Evolutionary conservation across 352 stramenopile genomes (phyloP), one percentile per base, ranked within the genome.

Genomic region (Phytophthora foliorum): DNA sequence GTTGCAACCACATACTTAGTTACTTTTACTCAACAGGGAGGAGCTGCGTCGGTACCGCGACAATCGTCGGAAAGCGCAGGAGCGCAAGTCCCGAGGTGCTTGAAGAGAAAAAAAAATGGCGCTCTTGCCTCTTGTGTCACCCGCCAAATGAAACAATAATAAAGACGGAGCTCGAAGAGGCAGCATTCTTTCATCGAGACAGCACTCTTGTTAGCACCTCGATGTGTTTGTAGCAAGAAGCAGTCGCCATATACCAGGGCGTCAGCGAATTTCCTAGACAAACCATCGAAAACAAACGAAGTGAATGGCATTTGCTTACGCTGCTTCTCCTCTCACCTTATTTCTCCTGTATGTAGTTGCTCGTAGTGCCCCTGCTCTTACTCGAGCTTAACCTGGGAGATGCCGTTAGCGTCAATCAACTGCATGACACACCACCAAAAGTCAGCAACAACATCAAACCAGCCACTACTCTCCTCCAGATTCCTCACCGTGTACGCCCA

Each of bases 401-500:
- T 89, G 16, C 87, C 87, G 45, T 81, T 80, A 10, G 72, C 73
- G 53, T 93, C 81, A 65, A 94, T 83, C 50, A 94, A 73, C 84
- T 91, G 22, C 36, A 62, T 21, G 29, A 64, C 22, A 31, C 2
- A 49, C 8, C 16, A 42, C 27, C n/a, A 24, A 32, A 29, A 51
- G 38, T 64, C 32, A 63, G 22, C 49, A 45, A 57, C 19, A 45
- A 27, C 24, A 7, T 5, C 24, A 36, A 13, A 10, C 14, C 49
- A 25, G 8, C 27, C n/a, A 29, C 3, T 16, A n/a, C 4, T 13
- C 22, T 17, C 34, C 13, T 22, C 32, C 4, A 29, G 1, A 6
- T 36, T 25, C 21, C 90, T 39, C 68, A 80, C 72, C 72, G 67
- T 95, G 77, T 94, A 96, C 44, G 85, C 83, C 88, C 88, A 97